These are phyloP conservation scores for Lotus japonicus DNA, from an alignment of 306 rosid genomes.

Conservation along the genomic window DNA sequence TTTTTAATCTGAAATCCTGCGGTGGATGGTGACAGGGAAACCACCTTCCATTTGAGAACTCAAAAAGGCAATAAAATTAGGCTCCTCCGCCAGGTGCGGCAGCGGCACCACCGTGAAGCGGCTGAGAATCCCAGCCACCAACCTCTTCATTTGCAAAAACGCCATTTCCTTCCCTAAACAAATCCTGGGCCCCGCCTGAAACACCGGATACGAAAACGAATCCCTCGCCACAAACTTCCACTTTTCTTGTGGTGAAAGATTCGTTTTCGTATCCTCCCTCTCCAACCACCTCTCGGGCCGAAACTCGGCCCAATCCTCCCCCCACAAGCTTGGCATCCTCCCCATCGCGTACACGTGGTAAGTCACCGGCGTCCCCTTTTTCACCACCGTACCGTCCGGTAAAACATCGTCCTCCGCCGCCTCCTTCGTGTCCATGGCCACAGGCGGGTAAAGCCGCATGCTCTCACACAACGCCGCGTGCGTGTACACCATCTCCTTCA, in stretches of 20 bases:
- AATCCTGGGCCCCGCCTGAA: slow-evolving; percentile 81
- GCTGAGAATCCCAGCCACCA: slow-evolving; percentile 45
- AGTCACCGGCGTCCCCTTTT: slow-evolving; percentile 46
- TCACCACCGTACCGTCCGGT: slow-evolving; percentile 63
- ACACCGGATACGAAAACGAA: slow-evolving; percentile 45
- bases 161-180: slow-evolving; percentile 92
- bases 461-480: slow-evolving; percentile 81
- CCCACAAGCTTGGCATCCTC: slow-evolving; percentile 54
- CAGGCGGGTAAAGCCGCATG: slow-evolving; percentile 79
- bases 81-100: background rate
- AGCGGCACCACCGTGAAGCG: slow-evolving; percentile 40
- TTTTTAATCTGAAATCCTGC: background rate
- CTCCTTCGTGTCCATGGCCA: slow-evolving; percentile 42
- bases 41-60: slow-evolving; percentile 59
- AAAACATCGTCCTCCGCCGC: slow-evolving; percentile 44
- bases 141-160: slow-evolving; percentile 72
- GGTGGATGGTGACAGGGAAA: background rate
- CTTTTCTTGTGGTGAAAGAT: too few relatives aligned
- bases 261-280: too few relatives aligned
- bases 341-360: slow-evolving; percentile 68
- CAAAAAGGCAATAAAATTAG: slow-evolving; percentile 34
- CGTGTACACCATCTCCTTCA: slow-evolving; percentile 59
- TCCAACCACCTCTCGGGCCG: slow-evolving; percentile 71
- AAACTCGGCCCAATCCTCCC: slow-evolving; percentile 58
- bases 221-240: slow-evolving; percentile 53